These are phyloP conservation scores for Penicillium chermesinum DNA, from an alignment of 495 filamentous ascomycete species.

Conservation along the genomic window DNA sequence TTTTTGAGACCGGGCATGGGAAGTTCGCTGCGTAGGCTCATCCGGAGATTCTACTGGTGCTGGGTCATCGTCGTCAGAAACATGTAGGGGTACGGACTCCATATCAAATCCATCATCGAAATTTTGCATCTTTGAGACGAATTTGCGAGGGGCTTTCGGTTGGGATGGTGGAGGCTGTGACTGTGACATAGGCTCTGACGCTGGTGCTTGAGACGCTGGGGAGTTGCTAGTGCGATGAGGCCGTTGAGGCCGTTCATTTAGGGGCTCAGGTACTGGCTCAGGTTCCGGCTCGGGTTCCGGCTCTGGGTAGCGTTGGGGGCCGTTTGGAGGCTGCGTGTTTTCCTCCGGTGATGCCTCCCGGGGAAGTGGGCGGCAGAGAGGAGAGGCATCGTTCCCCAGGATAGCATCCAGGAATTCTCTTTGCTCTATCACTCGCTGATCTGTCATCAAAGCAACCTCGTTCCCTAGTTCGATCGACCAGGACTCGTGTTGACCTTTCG, in stretches of 20 bases:
- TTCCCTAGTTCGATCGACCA: conserved; percentile 68
- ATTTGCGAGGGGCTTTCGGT: conserved; percentile 27
- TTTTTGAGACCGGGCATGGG: conserved; percentile 6
- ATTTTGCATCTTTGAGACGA: conserved; percentile 64
- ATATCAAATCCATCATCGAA: conserved; percentile 61
- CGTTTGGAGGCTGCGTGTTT: too few relatives aligned
- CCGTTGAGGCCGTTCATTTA: neutral
- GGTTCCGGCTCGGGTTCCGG: too few relatives aligned
- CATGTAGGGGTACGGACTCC: conserved; percentile 36
- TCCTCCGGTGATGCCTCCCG: too few relatives aligned
- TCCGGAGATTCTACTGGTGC: conserved; percentile 23
- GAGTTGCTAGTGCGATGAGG: neutral
- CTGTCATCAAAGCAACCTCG: conserved; percentile 61
- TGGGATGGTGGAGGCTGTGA: conserved; percentile 8
- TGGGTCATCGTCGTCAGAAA: conserved; percentile 16
- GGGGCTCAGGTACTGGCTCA: too few relatives aligned
- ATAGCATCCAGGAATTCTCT: conserved; percentile 93
- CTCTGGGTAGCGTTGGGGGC: too few relatives aligned
- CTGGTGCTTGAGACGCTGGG: neutral
- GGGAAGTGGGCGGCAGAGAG: conserved; percentile 59
- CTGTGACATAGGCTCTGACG: conserved; percentile 10
- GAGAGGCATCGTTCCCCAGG: conserved; percentile 64
- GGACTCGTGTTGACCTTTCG: conserved; percentile 54
- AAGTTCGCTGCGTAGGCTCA: neutral
- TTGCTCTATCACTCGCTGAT: conserved; percentile 81